Evolutionary conservation across 2,329 filamentous ascomycete genomes (phyloP).

Genomic region (Xylariaceae sp.): DNA sequence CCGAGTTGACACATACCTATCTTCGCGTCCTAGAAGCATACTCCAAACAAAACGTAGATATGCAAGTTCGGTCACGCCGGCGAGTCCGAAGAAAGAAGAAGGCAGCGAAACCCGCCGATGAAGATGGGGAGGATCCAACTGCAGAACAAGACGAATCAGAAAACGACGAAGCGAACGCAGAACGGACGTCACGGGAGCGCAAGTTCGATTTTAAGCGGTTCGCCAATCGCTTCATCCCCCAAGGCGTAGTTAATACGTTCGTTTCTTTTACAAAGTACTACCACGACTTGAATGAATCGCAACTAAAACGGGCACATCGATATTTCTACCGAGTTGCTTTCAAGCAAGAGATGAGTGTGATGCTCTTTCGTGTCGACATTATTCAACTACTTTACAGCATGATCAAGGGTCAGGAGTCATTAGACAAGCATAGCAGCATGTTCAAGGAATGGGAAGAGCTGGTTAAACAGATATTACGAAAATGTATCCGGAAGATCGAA

Average conservation of each 20-base stretch:
- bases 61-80: conserved; percentile 83
- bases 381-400: conserved; percentile 83
- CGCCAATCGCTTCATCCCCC: conserved; percentile 72
- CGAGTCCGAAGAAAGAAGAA: conserved; percentile 70
- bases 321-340: conserved; percentile 94
- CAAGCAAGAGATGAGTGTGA: conserved; percentile 85
- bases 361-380: conserved; percentile 88
- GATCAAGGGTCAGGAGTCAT: conserved; percentile 78
- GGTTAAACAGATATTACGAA: conserved; percentile 75
- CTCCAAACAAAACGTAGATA: conserved; percentile 88
- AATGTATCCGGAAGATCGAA: conserved; percentile 77
- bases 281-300: conserved; percentile 69
- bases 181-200: conserved; percentile 70
- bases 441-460: conserved; percentile 92
- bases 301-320: conserved; percentile 86
- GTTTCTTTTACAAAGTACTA: conserved; percentile 76
- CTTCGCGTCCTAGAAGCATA: conserved; percentile 87
- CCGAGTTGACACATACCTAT: conserved; percentile 88
- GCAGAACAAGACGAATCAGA: conserved; percentile 65
- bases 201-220: conserved; percentile 94
- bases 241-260: conserved; percentile 86
- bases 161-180: conserved; percentile 67
- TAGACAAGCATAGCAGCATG: conserved; percentile 62
- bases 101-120: conserved; percentile 46
- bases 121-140: conserved; percentile 45